Base-by-base conservation (phyloP, 2,329 filamentous ascomycete species). In the Cladophialophora bantiana region DNA sequence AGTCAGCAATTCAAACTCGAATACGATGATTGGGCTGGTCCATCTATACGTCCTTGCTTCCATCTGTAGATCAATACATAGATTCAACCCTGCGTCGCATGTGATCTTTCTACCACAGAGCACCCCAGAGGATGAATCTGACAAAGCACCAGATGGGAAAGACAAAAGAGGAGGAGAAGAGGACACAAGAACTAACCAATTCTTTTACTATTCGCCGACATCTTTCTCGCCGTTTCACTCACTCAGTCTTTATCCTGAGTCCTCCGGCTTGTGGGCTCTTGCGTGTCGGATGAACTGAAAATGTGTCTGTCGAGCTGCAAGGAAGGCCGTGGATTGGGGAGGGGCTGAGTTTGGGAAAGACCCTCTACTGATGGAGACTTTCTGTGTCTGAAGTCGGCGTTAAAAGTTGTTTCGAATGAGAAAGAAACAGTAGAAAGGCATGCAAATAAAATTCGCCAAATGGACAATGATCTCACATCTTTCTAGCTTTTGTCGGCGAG, bases 201-300 rank as follows among this genome's bases (percentile, higher is more conserved):
- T 50, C 45, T 20, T 50, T 26, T 20, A 50, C 45, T 50, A 10
- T 50, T 50, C 18, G 26, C 45, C 45, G 45, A 50, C 45, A 50
- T 50, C 18, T 50, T 50, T 50, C 45, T 48, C 7, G n/a, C 42
- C n/a, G 10, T n/a, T 6, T 38, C 36, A 9, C 36, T 38, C 36
- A 13, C 2, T 26, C 26, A 26, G 15, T 26, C 18, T 26, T 26
- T 50, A 20, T 12, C n/a, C 38, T 40, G 26, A 26, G 26, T 26
- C 26, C 26, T 26, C 26, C 26, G 26, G 26, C 3, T 3, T 2
- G 26, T 26, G 26, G 26, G 26, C 26, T 26, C 26, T 26, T 26
- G 2, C 26, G 26, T 26, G 26, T 3, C 2, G 26, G 26, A 26
- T 3, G 26, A 26, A 26, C 2, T 26, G 26, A 26, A 26, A 26